phyloP scores from a whole-genome alignment of 352 stramenopile genomes.

The Phytophthora brassicae region DNA sequence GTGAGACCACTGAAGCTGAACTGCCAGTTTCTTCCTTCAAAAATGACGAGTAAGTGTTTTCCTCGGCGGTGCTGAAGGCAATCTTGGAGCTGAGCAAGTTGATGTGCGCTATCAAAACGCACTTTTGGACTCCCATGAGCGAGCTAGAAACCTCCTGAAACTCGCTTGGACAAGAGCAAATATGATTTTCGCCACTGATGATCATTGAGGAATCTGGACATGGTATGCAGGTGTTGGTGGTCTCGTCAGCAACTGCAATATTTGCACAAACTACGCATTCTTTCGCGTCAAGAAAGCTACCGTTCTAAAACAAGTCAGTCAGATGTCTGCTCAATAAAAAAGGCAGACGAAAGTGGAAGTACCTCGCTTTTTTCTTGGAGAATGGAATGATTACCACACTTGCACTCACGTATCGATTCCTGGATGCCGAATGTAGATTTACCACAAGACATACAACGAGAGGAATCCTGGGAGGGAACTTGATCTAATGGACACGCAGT shows the following conservation, averaged over 20 bases:
- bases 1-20: constrained; percentile 28
- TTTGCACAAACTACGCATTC: constrained; percentile 57
- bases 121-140: constrained; percentile 38
- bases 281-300: constrained; percentile 56
- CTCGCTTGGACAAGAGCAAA: constrained; percentile 63
- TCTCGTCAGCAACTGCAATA: constrained; percentile 37
- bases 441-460: constrained; percentile 58
- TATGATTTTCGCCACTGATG: constrained; percentile 29
- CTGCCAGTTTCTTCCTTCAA: constrained; percentile 32
- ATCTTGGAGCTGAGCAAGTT: constrained; percentile 59
- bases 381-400: constrained; percentile 46
- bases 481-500: constrained; percentile 35
- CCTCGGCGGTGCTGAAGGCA: constrained; percentile 32
- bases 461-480: constrained; percentile 46
- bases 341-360: not conserved
- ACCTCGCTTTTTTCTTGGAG: constrained; percentile 57
- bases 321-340: not conserved
- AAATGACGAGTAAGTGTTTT: constrained; percentile 50
- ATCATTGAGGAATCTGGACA: constrained; percentile 86
- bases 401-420: constrained; percentile 41
- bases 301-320: constrained; percentile 38
- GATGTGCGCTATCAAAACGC: constrained; percentile 46
- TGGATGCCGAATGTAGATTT: constrained; percentile 57
- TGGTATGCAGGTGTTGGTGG: constrained; percentile 50
- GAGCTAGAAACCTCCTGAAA: constrained; percentile 59